A percentile compares a stretch with the other conserved stretches of the same genome.
phyloP scores from a whole-genome alignment of 441 rosid genomes.

The Breynia disticha region DNA sequence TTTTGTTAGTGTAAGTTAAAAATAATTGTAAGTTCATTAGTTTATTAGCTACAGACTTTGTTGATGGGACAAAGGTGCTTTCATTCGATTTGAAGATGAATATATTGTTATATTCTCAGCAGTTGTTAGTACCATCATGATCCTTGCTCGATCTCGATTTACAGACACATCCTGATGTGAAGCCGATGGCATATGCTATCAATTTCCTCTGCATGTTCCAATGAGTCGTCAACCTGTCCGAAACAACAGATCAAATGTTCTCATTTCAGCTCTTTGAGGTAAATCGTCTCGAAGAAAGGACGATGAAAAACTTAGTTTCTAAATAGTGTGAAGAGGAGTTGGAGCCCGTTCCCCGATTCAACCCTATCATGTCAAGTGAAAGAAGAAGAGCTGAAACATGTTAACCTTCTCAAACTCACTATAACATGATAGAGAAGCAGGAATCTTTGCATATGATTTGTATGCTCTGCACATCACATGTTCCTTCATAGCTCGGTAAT shows the following conservation, averaged over 20 bases:
- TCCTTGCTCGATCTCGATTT: conserved; percentile 10
- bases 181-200: conserved; percentile 96
- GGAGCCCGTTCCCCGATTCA: conserved; percentile 9
- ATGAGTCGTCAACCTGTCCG: conserved; percentile 15
- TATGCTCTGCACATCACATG: too few species aligned
- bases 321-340: conserved; percentile 4
- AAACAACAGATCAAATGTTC: neutral
- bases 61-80: conserved; percentile 99
- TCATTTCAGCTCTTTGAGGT: too few species aligned
- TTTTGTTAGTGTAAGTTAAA: too few species aligned
- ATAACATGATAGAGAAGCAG: too few species aligned
- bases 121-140: conserved; percentile 52
- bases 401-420: too few species aligned
- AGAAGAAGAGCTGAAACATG: too few species aligned
- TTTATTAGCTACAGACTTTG: conserved; percentile 17
- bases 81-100: conserved; percentile 75
- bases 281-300: too few species aligned
- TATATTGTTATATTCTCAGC: conserved; percentile 81
- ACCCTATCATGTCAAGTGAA: neutral
- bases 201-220: conserved; percentile 79
- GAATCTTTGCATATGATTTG: too few species aligned
- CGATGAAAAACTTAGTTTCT: too few species aligned
- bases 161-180: conserved; percentile 94
- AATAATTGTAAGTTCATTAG: too few species aligned
- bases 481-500: too few species aligned